phyloP scores from a whole-genome alignment of 2,329 filamentous ascomycete genomes.

The Penicillium sp. region DNA sequence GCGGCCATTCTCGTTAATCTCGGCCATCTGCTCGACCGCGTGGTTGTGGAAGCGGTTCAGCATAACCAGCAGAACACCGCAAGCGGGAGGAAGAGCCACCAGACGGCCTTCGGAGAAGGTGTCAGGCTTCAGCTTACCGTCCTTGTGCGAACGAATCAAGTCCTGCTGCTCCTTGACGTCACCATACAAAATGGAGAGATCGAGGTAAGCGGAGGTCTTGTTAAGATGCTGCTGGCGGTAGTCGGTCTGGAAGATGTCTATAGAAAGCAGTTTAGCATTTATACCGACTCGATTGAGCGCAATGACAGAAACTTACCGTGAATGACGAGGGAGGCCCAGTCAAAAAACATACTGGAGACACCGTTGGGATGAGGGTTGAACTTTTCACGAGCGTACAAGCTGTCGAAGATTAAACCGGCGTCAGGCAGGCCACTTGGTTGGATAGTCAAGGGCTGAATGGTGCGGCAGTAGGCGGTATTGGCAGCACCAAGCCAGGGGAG shows the following conservation, averaged over 20 bases:
- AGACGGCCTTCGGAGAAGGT: constrained; percentile 67
- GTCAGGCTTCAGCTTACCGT: constrained; percentile 69
- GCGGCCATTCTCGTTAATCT: constrained; percentile 78
- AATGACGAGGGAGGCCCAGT: constrained; percentile 69
- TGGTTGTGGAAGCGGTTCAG: constrained; percentile 77
- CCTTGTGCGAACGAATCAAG: constrained; percentile 58
- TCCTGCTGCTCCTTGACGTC: constrained; percentile 51
- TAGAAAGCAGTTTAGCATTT: constrained; percentile 1
- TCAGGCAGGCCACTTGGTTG: constrained; percentile 65
- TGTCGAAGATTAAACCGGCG: constrained; percentile 50
- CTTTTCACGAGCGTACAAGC: constrained; percentile 40
- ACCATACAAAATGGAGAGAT: constrained; percentile 67
- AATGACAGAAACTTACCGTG: constrained; percentile 49
- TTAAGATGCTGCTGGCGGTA: constrained; percentile 55
- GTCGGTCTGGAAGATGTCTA: constrained; percentile 68
- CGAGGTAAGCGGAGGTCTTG: constrained; percentile 67
- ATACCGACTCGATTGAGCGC: neutral
- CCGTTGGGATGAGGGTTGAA: constrained; percentile 61
- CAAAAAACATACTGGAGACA: constrained; percentile 66
- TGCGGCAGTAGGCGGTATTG: constrained; percentile 62
- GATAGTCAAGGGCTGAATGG: constrained; percentile 56
- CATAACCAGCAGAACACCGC: constrained; percentile 69
- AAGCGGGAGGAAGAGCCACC: constrained; percentile 66
- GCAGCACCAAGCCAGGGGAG: constrained; percentile 64
- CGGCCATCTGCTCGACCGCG: constrained; percentile 69